Percentiles rank a stretch among this genome's conserved stretches.
These are phyloP conservation scores for Xylariaceae sp. DNA, from an alignment of 2,329 filamentous ascomycete genomes.

Conservation along the genomic window DNA sequence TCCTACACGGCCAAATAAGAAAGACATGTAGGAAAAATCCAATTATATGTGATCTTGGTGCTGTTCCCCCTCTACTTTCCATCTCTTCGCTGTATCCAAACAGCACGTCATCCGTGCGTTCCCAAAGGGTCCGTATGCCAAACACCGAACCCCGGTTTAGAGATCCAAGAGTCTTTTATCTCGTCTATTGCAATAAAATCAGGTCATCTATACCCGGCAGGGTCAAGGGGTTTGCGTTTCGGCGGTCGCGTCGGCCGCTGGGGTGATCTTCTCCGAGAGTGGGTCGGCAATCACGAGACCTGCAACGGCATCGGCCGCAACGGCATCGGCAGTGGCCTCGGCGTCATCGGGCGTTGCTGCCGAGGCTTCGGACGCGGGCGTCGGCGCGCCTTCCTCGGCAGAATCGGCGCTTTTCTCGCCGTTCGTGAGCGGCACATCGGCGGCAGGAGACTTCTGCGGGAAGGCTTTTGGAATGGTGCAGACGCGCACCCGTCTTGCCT, in stretches of 20 bases:
- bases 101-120: too few relatives aligned
- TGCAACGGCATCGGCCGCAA: constrained; percentile 18
- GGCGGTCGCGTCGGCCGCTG: constrained; percentile 2
- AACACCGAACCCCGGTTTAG: background rate
- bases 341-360: background rate
- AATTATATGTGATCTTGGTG: too few relatives aligned
- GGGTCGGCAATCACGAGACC: constrained; percentile 12
- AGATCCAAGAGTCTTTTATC: background rate
- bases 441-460: constrained; percentile 25
- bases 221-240: constrained; percentile 9
- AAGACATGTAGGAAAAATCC: too few relatives aligned
- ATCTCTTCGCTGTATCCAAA: too few relatives aligned
- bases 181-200: background rate
- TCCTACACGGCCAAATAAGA: too few relatives aligned
- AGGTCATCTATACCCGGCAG: background rate
- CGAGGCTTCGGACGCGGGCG: constrained; percentile 2
- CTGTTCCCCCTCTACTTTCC: too few relatives aligned
- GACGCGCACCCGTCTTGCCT: constrained; percentile 44
- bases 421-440: background rate
- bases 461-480: constrained; percentile 49
- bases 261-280: constrained; percentile 13
- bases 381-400: constrained; percentile 5
- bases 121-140: too few relatives aligned
- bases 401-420: constrained; percentile 14
- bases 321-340: constrained; percentile 10